Evolutionary conservation across 192 early-diverging fungal species (phyloP), one percentile per base, ranked within the genome.

Genomic region (Dimargaris xerosporica): DNA sequence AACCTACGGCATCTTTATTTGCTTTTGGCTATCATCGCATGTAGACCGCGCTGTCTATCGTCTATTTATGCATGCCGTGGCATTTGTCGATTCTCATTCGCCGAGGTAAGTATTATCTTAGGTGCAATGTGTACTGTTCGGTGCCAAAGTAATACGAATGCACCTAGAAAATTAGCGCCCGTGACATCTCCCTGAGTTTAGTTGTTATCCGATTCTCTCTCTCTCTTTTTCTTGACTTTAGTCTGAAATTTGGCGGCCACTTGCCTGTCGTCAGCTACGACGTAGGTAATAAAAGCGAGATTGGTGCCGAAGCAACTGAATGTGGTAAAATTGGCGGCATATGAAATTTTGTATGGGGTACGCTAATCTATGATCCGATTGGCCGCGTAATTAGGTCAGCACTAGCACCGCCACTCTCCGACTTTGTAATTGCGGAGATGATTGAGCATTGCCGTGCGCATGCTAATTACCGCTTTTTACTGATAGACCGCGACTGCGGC

Each of bases 381-480:
- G 19, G 23, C 52, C 52, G 19, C 26, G 19, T 26, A 3, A 16
- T 47, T 47, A 47, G 46, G 11, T 21, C 46, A 53, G 26, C 52
- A 13, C 19, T 60, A 17, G 11, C n/a, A 34, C 58, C 42, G 28
- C 58, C 58, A 60, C 42, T 26, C 10, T 25, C 58, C 43, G 17
- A 26, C 42, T 41, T 44, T 41, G 4, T 43, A 17, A 39, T 44
- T n/a, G 58, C 58, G 11, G 58, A 60, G 21, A 42, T 60, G 43
- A 34, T 60, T 25, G 58, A 60, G 26, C 25, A 23, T 21, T 30
- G 58, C 43, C 34, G 42, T 19, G 58, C 58, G 7, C 58, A 60
- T 19, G 58, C 58, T 19, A 60, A 60, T 43, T 60, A 60, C 58
- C 58, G 58, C 5, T 60, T 44, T 43, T 17, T 26, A 4, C 16